Percentiles rank a stretch among this genome's conserved stretches.
Evolutionary conservation across 2,329 filamentous ascomycete species (phyloP).

Genomic region (Sporothrix brasiliensis): DNA sequence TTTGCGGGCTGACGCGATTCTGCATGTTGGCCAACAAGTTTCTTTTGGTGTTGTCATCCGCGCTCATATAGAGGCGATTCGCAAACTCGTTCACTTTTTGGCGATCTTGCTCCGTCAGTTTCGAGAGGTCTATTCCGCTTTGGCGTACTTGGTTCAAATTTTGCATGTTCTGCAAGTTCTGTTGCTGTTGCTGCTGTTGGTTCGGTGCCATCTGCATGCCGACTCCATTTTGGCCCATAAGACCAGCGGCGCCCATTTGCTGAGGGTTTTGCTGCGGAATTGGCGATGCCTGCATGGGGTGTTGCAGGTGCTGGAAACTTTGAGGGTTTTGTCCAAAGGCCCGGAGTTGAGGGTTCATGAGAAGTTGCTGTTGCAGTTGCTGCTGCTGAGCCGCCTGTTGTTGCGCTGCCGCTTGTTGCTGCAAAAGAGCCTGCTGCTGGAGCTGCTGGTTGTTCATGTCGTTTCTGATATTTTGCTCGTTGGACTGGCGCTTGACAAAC

Average conservation of each 20-base stretch:
- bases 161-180: conserved; percentile 40
- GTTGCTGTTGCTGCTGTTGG: conserved; percentile 46
- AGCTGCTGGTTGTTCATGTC: conserved; percentile 49
- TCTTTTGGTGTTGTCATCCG: conserved; percentile 52
- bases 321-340: conserved; percentile 47
- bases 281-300: conserved; percentile 59
- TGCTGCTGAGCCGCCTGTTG: conserved; percentile 42
- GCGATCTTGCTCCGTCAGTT: conserved; percentile 50
- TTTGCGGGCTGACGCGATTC: conserved; percentile 45
- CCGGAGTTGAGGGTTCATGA: conserved; percentile 46
- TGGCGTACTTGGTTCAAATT: conserved; percentile 43
- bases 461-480: conserved; percentile 54
- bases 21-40: conserved; percentile 48
- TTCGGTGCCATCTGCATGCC: conserved; percentile 49
- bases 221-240: conserved; percentile 32
- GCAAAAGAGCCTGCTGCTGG: conserved; percentile 42
- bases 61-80: conserved; percentile 45
- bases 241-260: conserved; percentile 49
- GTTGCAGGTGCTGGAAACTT: conserved; percentile 61
- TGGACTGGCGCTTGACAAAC: conserved; percentile 54
- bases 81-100: conserved; percentile 52
- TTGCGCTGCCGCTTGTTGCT: conserved; percentile 40
- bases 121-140: conserved; percentile 44
- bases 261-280: conserved; percentile 53
- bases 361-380: conserved; percentile 48